Evolutionary conservation across 2,329 filamentous ascomycete species (phyloP).

Genomic region (Bipolaris victoriae): DNA sequence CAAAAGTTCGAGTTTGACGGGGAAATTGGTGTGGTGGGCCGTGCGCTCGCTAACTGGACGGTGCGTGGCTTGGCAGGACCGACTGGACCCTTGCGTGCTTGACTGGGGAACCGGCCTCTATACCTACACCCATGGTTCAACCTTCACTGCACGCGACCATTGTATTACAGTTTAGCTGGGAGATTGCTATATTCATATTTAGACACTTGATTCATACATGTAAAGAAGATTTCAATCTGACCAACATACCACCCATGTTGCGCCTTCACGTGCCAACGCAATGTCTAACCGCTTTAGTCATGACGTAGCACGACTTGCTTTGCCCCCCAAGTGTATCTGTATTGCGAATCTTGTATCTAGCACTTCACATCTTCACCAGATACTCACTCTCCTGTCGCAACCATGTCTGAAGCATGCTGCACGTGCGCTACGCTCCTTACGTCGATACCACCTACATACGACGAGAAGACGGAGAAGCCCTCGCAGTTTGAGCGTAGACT

Average conservation of each 20-base stretch:
- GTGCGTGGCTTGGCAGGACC: slow-evolving; percentile 19
- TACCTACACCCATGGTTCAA: slow-evolving; percentile 6
- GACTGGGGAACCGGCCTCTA: background rate
- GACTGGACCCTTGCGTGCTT: slow-evolving; percentile 11
- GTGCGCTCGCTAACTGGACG: slow-evolving; percentile 28
- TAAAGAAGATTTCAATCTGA: background rate
- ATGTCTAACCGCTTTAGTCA: slow-evolving; percentile 38
- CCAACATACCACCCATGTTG: background rate
- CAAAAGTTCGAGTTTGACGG: slow-evolving; percentile 35
- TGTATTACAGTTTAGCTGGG: background rate
- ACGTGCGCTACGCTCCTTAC: slow-evolving; percentile 71
- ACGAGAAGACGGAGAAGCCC: slow-evolving; percentile 66
- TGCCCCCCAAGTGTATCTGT: slow-evolving; percentile 14
- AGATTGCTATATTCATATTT: background rate
- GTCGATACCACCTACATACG: slow-evolving; percentile 58
- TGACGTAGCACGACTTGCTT: slow-evolving; percentile 39
- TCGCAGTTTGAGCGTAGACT: slow-evolving; percentile 65
- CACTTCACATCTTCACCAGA: background rate
- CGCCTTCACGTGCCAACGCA: slow-evolving; percentile 32
- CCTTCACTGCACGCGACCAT: background rate
- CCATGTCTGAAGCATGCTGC: slow-evolving; percentile 63
- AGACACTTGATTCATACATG: background rate
- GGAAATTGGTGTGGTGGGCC: slow-evolving; percentile 29
- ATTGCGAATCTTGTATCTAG: slow-evolving; percentile 6
- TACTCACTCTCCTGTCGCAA: background rate